Base-by-base conservation (phyloP, 2,329 filamentous ascomycete genomes). In the Alternaria dauci region DNA sequence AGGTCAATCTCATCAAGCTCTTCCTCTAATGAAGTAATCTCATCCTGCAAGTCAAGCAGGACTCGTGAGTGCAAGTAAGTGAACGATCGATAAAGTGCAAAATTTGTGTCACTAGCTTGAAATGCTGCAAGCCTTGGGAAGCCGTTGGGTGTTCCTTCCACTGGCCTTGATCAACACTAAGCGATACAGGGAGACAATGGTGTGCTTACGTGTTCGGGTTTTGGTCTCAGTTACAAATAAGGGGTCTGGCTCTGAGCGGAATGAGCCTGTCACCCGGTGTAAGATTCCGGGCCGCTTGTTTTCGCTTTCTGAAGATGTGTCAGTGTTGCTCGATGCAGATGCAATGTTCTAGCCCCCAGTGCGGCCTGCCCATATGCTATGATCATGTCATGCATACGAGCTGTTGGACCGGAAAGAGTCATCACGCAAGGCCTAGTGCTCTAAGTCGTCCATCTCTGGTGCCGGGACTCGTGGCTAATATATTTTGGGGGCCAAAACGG, bases 21-120 rank as follows among this genome's bases (percentile, higher is more conserved):
- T 38, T 64, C 64, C 48, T 81, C 80, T 9, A 81, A 67, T 1
- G 18, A 53, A 0, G 71, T 75, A 25, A 81, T 75, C 34, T 81
- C 75, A 44, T 76, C 73, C 62, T 81, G 80, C 7, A 79, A 50
- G 25, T 77, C 72, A 1, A 79, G 72, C 1, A 81, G 61, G 2
- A 81, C 59, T 4, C 80, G 77, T 7, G 75, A 71, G 50, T 81
- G 79, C 1, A 81, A 64, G 55, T 80, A 79, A 41, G 65, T 67
- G 53, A 81, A 81, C 4, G 72, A 74, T 5, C 80, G 71, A 59
- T 81, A 81, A 3, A 80, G 67, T 2, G 76, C 68, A 54, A 81
- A 81, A 51, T 79, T 80, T 9, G 71, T 61, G 41, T 81, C 79
- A 48, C 75, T 78, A 6, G 77, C 69, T 44, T 80, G 76, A 53